Base-by-base conservation (phyloP, 2,329 filamentous ascomycete genomes). In the Chrysoporthe austroafricana region DNA sequence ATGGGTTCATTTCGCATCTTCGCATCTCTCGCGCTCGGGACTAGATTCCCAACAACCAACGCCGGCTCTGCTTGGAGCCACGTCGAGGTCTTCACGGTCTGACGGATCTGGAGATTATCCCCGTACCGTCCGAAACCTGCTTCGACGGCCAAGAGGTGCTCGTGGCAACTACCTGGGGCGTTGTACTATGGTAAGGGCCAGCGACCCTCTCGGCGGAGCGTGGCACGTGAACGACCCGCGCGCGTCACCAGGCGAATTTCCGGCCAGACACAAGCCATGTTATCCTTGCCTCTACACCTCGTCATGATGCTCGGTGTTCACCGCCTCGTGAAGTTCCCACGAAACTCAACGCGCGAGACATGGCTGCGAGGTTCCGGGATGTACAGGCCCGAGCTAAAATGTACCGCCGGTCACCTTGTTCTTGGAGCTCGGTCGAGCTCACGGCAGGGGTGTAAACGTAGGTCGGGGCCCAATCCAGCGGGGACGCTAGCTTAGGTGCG, bases 231-330 rank as follows among this genome's bases (percentile, higher is more conserved):
- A 43, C 50, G 42, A 54, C 43, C 26, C 62, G 43, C 61, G 26
- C 52, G 56, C 63, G 39, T 50, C 39, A 48, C 63, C 57, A 56
- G 44, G 58, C 50, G 58, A 44, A 50, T n/a, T 56, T 48, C 32
- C 39, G 44, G 43, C 61, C 44, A 71, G 64, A 64, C 66, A 73
- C 71, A 70, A 73, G 71, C 72, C 72, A 62, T 36, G 32, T 73
- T 72, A 73, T 73, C 67, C 72, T 75, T 75, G 73, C 72, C 71
- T 74, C 71, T 73, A 75, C 69, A 73, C 71, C 72, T 70, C 66
- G 72, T 70, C 69, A 68, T 43, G 50, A 54, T 61, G 13, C 70
- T 62, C 72, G 71, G 69, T 71, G 67, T 72, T 76, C 75, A 76
- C 74, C 74, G 74, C 74, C 73, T 73, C 71, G 69, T 73, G 73